Evolutionary conservation across 441 rosid species (phyloP), one percentile per base, ranked within the genome.

Genomic region (Gossypium davidsonii): DNA sequence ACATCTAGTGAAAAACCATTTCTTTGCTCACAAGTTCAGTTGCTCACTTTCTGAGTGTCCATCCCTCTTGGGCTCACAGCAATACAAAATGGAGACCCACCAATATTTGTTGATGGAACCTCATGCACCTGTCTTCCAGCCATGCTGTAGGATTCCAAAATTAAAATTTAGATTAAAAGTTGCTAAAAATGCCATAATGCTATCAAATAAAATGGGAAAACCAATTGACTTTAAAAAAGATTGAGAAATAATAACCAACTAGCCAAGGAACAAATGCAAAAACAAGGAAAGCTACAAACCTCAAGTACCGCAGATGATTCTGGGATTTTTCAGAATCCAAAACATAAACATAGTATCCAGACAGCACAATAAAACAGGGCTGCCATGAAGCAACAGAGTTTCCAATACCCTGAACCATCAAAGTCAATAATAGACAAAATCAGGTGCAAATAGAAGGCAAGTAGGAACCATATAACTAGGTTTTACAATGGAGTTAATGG

Each of bases 321-420:
- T 79, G 90, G 59, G 97, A 89, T 81, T 80, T 89, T 66, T 85
- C 90, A 75, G 97, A 91, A 82, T 96, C 97, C 82, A 88, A 84
- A 75, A 87, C 84, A 84, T 96, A 92, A 48, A 96, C 87, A 85
- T 90, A 86, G 49, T 83, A 80, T 80, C 99, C 97, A 79, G 97
- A 96, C 76, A 93, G 81, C 66, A 87, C 90, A 80, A 96, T 89
- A 87, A 83, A 93, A 83, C 99, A 93, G 46, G 90, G 85, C 78
- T 96, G 97, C 99, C 98, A 96, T 48, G 90, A 83, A 75, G 99
- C 96, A 81, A 91, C 80, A 25, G 97, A 88, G 82, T 93, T 89
- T 63, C 97, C 99, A 81, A 96, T 91, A 67, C 99, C 99, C 99
- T 96, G 80, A 78, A 77, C 56, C 68, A 79, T 57, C 61, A 77